Conservation (phyloP, 768 basidiomycete genomes). For the Lactifluus volemus region DNA sequence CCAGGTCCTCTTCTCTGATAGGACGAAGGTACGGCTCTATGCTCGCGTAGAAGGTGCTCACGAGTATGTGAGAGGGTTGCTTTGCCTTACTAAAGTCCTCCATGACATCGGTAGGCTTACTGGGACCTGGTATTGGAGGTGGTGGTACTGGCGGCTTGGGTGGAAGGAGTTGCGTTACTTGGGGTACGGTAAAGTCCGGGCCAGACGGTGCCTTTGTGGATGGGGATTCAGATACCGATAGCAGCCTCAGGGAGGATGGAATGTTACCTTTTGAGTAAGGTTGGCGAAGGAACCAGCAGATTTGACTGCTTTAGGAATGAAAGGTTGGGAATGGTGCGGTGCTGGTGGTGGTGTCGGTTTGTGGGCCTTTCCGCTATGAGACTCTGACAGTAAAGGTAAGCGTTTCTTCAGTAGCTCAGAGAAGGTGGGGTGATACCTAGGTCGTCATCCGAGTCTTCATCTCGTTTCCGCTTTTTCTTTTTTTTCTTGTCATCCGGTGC, state of each 20-base stretch:
- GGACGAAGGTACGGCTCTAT: conserved; percentile 86
- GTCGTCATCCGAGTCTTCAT: conserved; percentile 64
- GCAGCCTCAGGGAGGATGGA: neutral
- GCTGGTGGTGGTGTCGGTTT: conserved; percentile 38
- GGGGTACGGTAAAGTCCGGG: conserved; percentile 57
- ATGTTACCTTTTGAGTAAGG: conserved; percentile 41
- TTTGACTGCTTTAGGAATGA: conserved; percentile 50
- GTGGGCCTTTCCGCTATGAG: conserved; percentile 36
- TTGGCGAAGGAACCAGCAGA: conserved; percentile 34
- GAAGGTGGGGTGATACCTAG: conserved; percentile 32
- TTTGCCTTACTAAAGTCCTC: conserved; percentile 89
- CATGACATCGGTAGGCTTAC: conserved; percentile 68
- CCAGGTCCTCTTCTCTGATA: conserved; percentile 91
- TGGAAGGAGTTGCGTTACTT: conserved; percentile 40
- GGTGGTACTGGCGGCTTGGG: conserved; percentile 54
- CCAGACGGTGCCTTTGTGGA: conserved; percentile 28
- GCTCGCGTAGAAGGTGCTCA: conserved; percentile 76
- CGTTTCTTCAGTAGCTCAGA: conserved; percentile 3
- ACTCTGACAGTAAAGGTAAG: conserved; percentile 12
- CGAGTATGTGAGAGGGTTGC: conserved; percentile 58
- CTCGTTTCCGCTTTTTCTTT: conserved; percentile 82
- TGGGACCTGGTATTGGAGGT: conserved; percentile 71
- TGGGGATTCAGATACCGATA: conserved; percentile 1
- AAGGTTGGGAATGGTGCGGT: conserved; percentile 29
- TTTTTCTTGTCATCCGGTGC: conserved; percentile 56